phyloP scores from a whole-genome alignment of 495 filamentous ascomycete species.

The Neurospora sp. region DNA sequence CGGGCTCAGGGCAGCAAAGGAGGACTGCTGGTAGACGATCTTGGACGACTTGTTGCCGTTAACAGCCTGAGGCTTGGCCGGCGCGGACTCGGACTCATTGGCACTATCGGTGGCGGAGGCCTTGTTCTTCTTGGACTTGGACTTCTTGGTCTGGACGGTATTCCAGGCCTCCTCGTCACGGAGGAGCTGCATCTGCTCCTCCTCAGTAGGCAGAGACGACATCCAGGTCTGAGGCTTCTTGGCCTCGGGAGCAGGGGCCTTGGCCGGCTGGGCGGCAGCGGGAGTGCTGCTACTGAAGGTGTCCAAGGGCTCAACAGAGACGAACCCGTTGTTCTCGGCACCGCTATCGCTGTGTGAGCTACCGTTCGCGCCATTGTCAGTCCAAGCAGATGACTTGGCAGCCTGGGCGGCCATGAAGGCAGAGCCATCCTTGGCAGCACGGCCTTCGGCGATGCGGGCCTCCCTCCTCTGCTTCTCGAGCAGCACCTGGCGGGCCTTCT shows the following conservation, averaged over 20 bases:
- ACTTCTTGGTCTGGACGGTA: constrained; percentile 69
- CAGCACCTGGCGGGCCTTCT: constrained; percentile 58
- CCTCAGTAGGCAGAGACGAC: constrained; percentile 60
- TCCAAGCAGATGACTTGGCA: constrained; percentile 48
- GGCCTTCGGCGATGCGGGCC: constrained; percentile 69
- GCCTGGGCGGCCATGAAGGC: constrained; percentile 44
- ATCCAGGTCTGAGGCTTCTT: constrained; percentile 38
- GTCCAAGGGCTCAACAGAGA: constrained; percentile 53
- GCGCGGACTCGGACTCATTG: constrained; percentile 15
- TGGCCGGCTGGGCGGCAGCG: constrained; percentile 13
- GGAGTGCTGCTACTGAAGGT: constrained; percentile 43
- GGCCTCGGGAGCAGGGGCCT: constrained; percentile 15
- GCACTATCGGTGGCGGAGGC: constrained; percentile 16
- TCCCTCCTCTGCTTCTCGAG: constrained; percentile 72
- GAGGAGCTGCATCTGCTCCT: constrained; percentile 71
- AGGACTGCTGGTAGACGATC: constrained; percentile 29
- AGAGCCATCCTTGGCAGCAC: constrained; percentile 61
- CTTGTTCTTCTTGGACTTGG: constrained; percentile 34
- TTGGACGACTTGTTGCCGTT: constrained; percentile 20
- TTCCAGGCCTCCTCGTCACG: constrained; percentile 59
- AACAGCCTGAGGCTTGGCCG: constrained; percentile 8
- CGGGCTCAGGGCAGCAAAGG: constrained; percentile 38
- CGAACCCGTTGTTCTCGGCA: constrained; percentile 16
- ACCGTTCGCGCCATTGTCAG: constrained; percentile 29
- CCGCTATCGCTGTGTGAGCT: constrained; percentile 14